phyloP scores from a whole-genome alignment of 225 moss, liverwort and hornwort species.

The Pleurozium schreberi region DNA sequence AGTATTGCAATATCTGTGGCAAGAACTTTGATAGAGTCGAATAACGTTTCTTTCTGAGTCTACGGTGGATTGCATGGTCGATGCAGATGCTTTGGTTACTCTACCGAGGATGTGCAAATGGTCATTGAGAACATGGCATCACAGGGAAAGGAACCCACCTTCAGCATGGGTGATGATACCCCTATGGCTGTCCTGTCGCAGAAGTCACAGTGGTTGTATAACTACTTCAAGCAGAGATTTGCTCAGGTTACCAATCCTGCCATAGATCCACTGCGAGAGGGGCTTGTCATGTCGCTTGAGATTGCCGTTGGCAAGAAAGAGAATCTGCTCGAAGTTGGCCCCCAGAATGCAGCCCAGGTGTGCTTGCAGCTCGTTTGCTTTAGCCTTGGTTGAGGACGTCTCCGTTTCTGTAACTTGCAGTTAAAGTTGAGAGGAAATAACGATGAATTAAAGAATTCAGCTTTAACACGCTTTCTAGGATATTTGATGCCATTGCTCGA shows the following conservation, averaged over 20 bases:
- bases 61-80: neutral
- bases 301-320: conserved; percentile 67
- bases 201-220: conserved; percentile 71
- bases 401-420: neutral
- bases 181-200: conserved; percentile 66
- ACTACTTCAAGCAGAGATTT: conserved; percentile 94
- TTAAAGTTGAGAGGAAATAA: neutral
- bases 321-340: conserved; percentile 66
- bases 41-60: neutral
- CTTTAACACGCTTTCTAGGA: neutral
- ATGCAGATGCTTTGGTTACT: conserved; percentile 80
- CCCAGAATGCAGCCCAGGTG: conserved; percentile 72
- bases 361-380: neutral
- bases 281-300: conserved; percentile 92
- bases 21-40: neutral
- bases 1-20: neutral
- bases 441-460: neutral
- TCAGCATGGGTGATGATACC: conserved; percentile 90
- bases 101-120: conserved; percentile 90
- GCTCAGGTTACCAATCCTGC: conserved; percentile 92
- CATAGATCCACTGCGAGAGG: conserved; percentile 80
- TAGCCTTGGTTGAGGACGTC: neutral
- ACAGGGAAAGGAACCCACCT: conserved; percentile 77
- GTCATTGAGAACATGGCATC: conserved; percentile 96
- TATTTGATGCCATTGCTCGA: neutral